Base-by-base conservation (phyloP, 1,139 yeast species). In the Magnusiomyces magnusii region DNA sequence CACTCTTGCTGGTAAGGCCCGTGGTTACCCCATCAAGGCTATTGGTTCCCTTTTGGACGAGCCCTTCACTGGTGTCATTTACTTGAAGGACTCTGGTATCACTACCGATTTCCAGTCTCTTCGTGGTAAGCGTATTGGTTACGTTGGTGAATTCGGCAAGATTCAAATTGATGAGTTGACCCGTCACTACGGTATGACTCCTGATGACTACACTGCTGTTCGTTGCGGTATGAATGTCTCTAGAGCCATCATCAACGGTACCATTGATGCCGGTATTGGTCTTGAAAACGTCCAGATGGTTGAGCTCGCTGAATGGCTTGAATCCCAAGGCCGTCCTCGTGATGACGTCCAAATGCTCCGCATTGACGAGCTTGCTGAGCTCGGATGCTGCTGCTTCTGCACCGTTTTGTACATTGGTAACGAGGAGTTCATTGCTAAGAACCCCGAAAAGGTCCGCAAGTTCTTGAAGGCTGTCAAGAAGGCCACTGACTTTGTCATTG, bases 331-430 rank as follows among this genome's bases (percentile, higher is more conserved):
- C 36, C 76, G 79, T 66, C 76, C 79, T 49, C 71, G 73, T 50
- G 67, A 71, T 47, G 83, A 79, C 55, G 84, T 81, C 58, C 77
- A 79, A 65, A 80, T 81, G 84, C 72, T 81, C 66, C 76, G 84
- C 70, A 81, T 81, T 65, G 85, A 81, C 67, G 75, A 77, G 65
- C 75, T 81, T 66, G 85, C 85, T 50, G 81, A 81, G 64, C 74
- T 81, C 62, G 84, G 84, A 15, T 81, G 85, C 68, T 81, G 85
- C 68, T 81, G 85, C 65, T 81, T 81, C 78, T 81, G 84, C 66
- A 78, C 84, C 51, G 78, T 81, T 62, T 73, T 80, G 68, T 80
- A 80, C 75, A 81, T 81, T 66, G 77, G 76, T 65, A 80, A 81
- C 67, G 85, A 81, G 66, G 70, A 75, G 55, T 81, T 80, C 66